Evolutionary conservation across 1,284 basidiomycete genomes (phyloP), one percentile per base, ranked within the genome.

Genomic region (Heterobasidion occidentale): DNA sequence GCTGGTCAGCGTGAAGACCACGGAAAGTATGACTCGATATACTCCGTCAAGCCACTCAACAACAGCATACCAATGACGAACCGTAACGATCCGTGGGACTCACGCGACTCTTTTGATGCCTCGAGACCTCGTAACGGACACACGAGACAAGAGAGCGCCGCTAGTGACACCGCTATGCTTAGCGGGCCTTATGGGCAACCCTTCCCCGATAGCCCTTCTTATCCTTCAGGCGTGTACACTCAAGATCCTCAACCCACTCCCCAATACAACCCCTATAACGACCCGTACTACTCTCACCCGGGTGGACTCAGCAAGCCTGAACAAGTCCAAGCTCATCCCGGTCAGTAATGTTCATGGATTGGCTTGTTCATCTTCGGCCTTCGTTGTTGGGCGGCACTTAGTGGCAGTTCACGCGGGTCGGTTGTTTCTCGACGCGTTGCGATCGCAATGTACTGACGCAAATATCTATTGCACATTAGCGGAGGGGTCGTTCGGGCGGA

Each of bases 1-100:
- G 73, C 76, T 15, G 79, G 81, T 19, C 92, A 95, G 69, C 84
- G 84, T 36, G 77, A 75, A 36, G 92, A 93, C 67, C 91, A 93
- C 69, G 81, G 81, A 60, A 84, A 88, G 63, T 94, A 92, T 69
- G 84, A 88, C 66, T 81, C 83, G 27, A 76, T 92, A 57, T 84
- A 86, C 70, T 86, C 88, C 65, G 75, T 85, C 15, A 77, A 80
- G 54, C 78, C 77, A 46, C 74, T 86, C 64, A 80, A 74, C 61
- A 78, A 72, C 64, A 84, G 83, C 69, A 87, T 86, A 62, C 86
- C 83, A 46, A 79, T 85, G 72, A 75, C 74, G 58, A 74, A 77
- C 61, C 82, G 85, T 55, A 76, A 74, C 61, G 86, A 90, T 64
- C 81, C 87, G 42, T 93, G 89, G 88, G 86, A 90, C 61, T 74